Evolutionary conservation across 306 rosid genomes (phyloP), one percentile per base, ranked within the genome.

Genomic region (Prunus campanulata): DNA sequence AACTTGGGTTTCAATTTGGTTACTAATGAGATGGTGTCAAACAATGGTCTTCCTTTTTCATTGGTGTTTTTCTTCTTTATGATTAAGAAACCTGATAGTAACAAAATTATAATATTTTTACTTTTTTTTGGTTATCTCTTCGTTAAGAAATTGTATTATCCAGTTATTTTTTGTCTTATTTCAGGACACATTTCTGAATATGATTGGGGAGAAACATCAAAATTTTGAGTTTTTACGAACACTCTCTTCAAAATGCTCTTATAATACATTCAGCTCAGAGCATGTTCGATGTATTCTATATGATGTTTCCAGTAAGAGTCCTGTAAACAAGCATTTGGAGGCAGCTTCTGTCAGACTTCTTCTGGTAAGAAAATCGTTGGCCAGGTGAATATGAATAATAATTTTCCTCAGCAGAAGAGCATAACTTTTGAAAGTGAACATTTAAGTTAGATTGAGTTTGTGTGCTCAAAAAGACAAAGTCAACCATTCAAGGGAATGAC

Each of bases 221-320:
- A 48, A 74, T 79, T 87, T 86, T 79, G 93, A 91, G 83, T 92
- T 90, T 82, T 77, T 95, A 30, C 74, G 81, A 56, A 80, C 80
- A 65, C 90, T 95, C 49, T 84, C 92, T 78, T 88, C 88, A 60
- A 95, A 88, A 82, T 90, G 99, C 87, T 95, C 97, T 64, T 78
- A 80, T 66, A 92, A 87, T 77, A 84, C 89, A 85, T 95, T 95
- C 85, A 81, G 91, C 87, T 79, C 93, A 57, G 97, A 86, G 71
- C 93, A 90, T 66, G 80, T 90, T 71, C 70, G 66, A 67, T 88
- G 81, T 62, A 84, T 88, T 80, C 83, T 92, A 72, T 84, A 87
- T 72, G 74, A 77, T 83, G 85, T 92, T 78, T 81, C 83, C 68
- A 67, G 83, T 64, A 74, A 60, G 62, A 54, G 79, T 75, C 55